A percentile compares a stretch with the other conserved stretches of the same genome.
Conservation (phyloP, 208 protist genomes). For the Crithidia sp. region DNA sequence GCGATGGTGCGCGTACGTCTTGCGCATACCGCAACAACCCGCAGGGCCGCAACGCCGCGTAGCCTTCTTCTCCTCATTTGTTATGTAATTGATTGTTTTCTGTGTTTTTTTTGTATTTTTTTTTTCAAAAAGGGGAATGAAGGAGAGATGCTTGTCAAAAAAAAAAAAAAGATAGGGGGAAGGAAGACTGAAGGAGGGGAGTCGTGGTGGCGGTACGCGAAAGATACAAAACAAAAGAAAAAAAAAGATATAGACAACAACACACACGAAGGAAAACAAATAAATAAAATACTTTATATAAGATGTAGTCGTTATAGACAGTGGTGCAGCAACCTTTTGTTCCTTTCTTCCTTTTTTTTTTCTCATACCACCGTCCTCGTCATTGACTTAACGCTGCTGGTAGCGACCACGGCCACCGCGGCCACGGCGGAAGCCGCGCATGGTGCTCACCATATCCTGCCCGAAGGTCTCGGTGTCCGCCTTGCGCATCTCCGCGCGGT, state of each 20-base stretch:
- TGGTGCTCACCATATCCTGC: slow-evolving; percentile 82
- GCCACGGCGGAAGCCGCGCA: slow-evolving; percentile 76
- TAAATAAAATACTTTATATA: not conserved
- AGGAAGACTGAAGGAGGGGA: too few relatives aligned
- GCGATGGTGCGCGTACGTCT: too few relatives aligned
- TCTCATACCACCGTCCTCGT: not conserved
- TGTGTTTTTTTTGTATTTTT: slow-evolving; percentile 5
- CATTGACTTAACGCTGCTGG: slow-evolving; percentile 49
- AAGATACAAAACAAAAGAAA: slow-evolving; percentile 17
- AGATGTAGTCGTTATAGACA: not conserved
- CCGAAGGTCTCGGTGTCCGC: slow-evolving; percentile 89
- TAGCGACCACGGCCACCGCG: slow-evolving; percentile 70
- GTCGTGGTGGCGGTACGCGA: too few relatives aligned
- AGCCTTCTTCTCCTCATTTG: not conserved
- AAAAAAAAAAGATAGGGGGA: not conserved
- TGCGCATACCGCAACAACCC: too few relatives aligned
- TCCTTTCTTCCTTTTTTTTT: too few relatives aligned
- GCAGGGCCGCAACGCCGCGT: too few relatives aligned
- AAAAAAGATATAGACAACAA: slow-evolving; percentile 5
- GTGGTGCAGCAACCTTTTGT: too few relatives aligned
- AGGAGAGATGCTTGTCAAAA: not conserved
- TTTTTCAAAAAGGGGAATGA: not conserved
- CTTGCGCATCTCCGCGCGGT: slow-evolving; percentile 83
- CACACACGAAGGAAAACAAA: not conserved
- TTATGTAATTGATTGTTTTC: not conserved